phyloP scores from a whole-genome alignment of 2,329 filamentous ascomycete genomes.

The Rutstroemia sp. region DNA sequence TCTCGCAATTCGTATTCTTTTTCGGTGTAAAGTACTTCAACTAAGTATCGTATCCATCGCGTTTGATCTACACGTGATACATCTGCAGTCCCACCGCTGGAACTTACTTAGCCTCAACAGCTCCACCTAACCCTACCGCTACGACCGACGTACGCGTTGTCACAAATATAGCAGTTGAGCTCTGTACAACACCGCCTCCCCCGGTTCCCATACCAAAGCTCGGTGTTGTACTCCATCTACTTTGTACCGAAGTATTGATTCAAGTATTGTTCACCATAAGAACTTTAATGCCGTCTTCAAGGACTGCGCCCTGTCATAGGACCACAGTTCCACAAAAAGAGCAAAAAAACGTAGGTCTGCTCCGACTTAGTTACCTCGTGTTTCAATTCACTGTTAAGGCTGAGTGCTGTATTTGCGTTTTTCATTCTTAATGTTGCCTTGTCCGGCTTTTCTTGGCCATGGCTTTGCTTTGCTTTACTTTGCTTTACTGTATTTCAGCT shows the following conservation, averaged over 20 bases:
- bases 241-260: too few relatives aligned
- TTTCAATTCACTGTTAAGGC: conserved; percentile 2
- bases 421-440: conserved; percentile 2
- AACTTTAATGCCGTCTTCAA: neutral
- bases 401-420: neutral
- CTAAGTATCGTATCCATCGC: neutral
- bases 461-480: too few relatives aligned
- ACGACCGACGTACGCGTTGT: neutral
- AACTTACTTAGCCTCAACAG: neutral
- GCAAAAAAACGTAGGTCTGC: neutral
- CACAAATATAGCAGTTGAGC: neutral
- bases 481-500: too few relatives aligned
- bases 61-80: neutral
- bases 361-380: neutral
- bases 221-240: neutral
- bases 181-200: too few relatives aligned
- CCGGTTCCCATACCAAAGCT: neutral
- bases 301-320: conserved; percentile 6
- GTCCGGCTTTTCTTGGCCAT: neutral
- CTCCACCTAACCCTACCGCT: too few relatives aligned
- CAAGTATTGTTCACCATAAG: neutral
- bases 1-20: too few relatives aligned
- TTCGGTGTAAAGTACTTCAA: too few relatives aligned
- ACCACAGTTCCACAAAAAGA: conserved; percentile 4
- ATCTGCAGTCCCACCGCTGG: neutral